Evolutionary conservation across 2,329 filamentous ascomycete genomes (phyloP), one percentile per base, ranked within the genome.

Genomic region (Cordyceps cateniannulata): DNA sequence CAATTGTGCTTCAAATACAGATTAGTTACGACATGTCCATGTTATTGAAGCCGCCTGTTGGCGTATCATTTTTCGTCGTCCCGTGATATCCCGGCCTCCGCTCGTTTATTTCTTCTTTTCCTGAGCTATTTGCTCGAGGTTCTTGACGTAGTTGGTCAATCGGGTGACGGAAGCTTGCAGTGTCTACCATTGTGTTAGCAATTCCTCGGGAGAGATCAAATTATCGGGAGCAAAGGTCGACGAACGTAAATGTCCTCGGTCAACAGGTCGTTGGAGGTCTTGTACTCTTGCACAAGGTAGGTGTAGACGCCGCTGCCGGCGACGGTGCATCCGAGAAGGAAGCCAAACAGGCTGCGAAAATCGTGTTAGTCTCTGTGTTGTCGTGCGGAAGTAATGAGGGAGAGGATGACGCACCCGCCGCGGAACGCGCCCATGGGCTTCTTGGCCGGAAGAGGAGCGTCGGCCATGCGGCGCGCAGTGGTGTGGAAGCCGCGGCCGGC

Each of bases 221-320:
- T 47, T 45, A 22, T 22, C 18, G 18, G 7, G 27, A 27, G n/a
- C 7, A 9, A 24, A 16, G 35, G 38, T 14, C 18, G 32, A 88
- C 91, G 76, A 84, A 97, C 93, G 77, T 93, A 93, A 74, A 98
- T 96, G 76, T 98, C 93, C 77, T 96, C 92, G 63, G 88, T 93
- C 76, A 98, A 80, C 71, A 97, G 83, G 77, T 96, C 90, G 79
- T 97, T 98, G 67, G 91, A 90, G 48, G 92, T 82, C 78, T 92
- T 91, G 81, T 97, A 98, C 76, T 98, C 93, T 73, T 93, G 86
- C 68, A 98, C 79, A 66, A 96, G 85, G 75, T 98, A 98, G 74
- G 91, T 92, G 79, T 97, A 98, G 68, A 96, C 89, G 62, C 85
- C 88, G 57, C 83, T 84, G 69, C 91, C 92, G 49, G 93, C 87